phyloP scores from a whole-genome alignment of 257 asterid genomes.

The Fraxinus cuspidata region DNA sequence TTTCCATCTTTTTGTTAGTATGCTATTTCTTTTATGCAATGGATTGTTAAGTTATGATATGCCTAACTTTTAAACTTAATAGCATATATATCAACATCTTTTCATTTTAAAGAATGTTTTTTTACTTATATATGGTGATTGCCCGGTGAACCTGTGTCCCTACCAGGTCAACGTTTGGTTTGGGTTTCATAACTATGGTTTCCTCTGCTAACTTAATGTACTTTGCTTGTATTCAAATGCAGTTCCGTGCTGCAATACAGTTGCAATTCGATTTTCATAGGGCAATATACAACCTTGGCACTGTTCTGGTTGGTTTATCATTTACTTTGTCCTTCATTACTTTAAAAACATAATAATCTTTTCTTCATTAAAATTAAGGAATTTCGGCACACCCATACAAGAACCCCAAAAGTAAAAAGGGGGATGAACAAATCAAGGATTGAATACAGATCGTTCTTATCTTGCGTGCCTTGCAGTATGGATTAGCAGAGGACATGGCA shows the following conservation, averaged over 20 bases:
- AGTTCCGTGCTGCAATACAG: slow-evolving; percentile 97
- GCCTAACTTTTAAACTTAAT: not conserved
- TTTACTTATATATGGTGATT: not conserved
- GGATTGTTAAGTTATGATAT: not conserved
- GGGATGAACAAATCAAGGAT: slow-evolving; percentile 1
- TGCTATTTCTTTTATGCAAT: not conserved
- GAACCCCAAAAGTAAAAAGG: slow-evolving; percentile 7
- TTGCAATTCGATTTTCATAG: slow-evolving; percentile 98
- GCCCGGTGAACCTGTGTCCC: not conserved
- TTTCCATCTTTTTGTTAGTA: not conserved
- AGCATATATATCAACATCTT: not conserved
- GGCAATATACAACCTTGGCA: slow-evolving; percentile 99
- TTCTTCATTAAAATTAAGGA: slow-evolving; percentile 12
- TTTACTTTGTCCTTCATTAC: slow-evolving; percentile 22
- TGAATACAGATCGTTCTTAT: slow-evolving; percentile 26
- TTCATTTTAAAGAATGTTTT: not conserved
- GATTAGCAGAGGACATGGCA: slow-evolving; percentile 94
- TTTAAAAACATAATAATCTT: not conserved
- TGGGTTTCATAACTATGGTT: not conserved
- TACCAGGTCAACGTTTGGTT: not conserved
- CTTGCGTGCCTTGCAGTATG: slow-evolving; percentile 65
- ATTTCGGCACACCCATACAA: not conserved
- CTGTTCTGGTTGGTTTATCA: slow-evolving; percentile 87
- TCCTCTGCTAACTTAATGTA: slow-evolving; percentile 20
- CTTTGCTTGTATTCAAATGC: slow-evolving; percentile 33